Evolutionary conservation across 73 alveolate species (phyloP).

Genomic region (Paramecium bursaria): DNA sequence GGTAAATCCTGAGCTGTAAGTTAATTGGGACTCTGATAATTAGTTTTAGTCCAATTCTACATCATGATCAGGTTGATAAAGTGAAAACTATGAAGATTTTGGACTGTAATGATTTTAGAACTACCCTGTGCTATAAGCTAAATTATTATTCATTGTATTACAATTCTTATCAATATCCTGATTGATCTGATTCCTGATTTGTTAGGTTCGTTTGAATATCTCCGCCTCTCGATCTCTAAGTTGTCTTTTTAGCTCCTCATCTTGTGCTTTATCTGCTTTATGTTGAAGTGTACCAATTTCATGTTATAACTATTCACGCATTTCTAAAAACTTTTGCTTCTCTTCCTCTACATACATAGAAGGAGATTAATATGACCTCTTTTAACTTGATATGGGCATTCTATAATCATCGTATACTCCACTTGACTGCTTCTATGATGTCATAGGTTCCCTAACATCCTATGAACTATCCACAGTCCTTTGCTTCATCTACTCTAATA

Average conservation of each 20-base stretch:
- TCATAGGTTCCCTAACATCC: slow-evolving; percentile 52
- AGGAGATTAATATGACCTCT: neutral
- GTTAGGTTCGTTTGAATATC: slow-evolving; percentile 50
- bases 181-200: slow-evolving; percentile 36
- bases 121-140: slow-evolving; percentile 49
- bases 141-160: neutral
- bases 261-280: slow-evolving; percentile 44
- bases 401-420: slow-evolving; percentile 30
- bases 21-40: slow-evolving; percentile 34
- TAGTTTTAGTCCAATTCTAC: slow-evolving; percentile 23
- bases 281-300: slow-evolving; percentile 34
- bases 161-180: slow-evolving; percentile 16
- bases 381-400: slow-evolving; percentile 47
- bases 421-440: slow-evolving; percentile 32
- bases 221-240: slow-evolving; percentile 34
- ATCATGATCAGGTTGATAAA: slow-evolving; percentile 39
- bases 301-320: slow-evolving; percentile 19
- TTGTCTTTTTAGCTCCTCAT: neutral
- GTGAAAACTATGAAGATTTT: slow-evolving; percentile 35
- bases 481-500: slow-evolving; percentile 12
- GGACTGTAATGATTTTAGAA: slow-evolving; percentile 28
- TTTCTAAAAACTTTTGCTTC: slow-evolving; percentile 16
- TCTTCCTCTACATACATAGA: slow-evolving; percentile 55
- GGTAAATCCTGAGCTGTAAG: slow-evolving; percentile 51
- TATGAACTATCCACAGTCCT: slow-evolving; percentile 38